phyloP scores from a whole-genome alignment of 768 basidiomycete species.

The Lactarius akahatsu region DNA sequence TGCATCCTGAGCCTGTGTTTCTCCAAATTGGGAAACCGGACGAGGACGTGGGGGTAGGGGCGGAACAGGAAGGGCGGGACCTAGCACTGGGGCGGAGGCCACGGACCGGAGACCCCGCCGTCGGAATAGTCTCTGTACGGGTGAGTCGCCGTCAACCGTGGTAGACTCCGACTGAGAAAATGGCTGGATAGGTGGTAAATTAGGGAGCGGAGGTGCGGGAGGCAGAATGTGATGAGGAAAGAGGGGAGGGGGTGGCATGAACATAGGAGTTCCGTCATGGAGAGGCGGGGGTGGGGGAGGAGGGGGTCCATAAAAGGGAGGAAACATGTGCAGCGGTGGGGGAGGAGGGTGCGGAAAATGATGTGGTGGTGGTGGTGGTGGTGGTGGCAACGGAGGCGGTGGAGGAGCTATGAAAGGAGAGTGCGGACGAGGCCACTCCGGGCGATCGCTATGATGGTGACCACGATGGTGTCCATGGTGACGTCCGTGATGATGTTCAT shows the following conservation, averaged over 20 bases:
- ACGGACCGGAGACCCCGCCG: constrained; percentile 25
- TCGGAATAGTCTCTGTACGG: constrained; percentile 20
- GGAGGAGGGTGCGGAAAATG: constrained; percentile 21
- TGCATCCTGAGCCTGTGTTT: not conserved
- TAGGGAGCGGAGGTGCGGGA: constrained; percentile 30
- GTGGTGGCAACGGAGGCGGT: constrained; percentile 13
- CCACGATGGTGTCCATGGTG: constrained; percentile 14
- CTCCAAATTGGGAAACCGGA: constrained; percentile 21
- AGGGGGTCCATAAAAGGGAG: constrained; percentile 20
- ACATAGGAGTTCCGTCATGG: not conserved
- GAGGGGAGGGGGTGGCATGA: constrained; percentile 10
- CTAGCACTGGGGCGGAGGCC: constrained; percentile 18
- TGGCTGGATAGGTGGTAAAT: constrained; percentile 9
- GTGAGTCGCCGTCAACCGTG: not conserved
- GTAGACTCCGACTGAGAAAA: constrained; percentile 8
- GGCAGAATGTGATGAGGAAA: constrained; percentile 10
- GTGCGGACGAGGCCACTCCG: constrained; percentile 21
- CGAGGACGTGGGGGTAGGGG: constrained; percentile 31
- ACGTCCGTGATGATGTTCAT: constrained; percentile 18
- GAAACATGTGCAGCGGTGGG: constrained; percentile 29
- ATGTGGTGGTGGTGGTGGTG: constrained; percentile 30
- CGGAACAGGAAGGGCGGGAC: constrained; percentile 24
- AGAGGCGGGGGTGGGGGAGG: constrained; percentile 19
- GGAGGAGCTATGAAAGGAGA: constrained; percentile 18
- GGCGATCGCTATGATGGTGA: constrained; percentile 10